phyloP scores from a whole-genome alignment of 768 basidiomycete genomes.

The Hygrophoropsis aurantiaca region DNA sequence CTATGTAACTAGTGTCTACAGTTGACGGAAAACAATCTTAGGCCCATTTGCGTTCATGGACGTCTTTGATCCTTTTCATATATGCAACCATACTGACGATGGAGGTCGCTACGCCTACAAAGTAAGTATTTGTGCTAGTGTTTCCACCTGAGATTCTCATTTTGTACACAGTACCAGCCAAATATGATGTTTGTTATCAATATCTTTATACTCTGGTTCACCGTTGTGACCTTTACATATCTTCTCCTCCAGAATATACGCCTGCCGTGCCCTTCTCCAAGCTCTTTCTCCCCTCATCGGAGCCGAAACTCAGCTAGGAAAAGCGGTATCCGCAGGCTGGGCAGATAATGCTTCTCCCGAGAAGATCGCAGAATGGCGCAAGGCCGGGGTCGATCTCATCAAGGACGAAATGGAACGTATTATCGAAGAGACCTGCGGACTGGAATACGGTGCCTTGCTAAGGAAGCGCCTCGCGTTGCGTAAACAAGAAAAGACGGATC shows the following conservation, averaged over 20 bases:
- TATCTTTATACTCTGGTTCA: background rate
- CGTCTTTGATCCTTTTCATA: constrained; percentile 77
- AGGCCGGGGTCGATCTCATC: constrained; percentile 50
- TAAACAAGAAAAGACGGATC: constrained; percentile 55
- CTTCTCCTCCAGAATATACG: constrained; percentile 59
- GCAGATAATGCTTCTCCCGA: constrained; percentile 51
- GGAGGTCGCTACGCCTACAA: constrained; percentile 76
- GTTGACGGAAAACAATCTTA: constrained; percentile 20
- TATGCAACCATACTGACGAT: constrained; percentile 89
- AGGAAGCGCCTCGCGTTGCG: constrained; percentile 81
- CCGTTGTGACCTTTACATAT: constrained; percentile 1
- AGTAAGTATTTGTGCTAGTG: constrained; percentile 31
- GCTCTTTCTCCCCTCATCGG: constrained; percentile 86
- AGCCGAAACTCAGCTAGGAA: constrained; percentile 61
- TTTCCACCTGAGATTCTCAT: too few species aligned
- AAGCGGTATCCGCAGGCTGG: constrained; percentile 59
- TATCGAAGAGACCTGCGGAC: constrained; percentile 55
- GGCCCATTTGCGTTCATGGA: constrained; percentile 97
- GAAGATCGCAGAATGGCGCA: constrained; percentile 60
- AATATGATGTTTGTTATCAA: constrained; percentile 64
- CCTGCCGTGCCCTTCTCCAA: constrained; percentile 72
- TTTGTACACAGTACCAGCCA: constrained; percentile 56
- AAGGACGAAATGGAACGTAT: constrained; percentile 62
- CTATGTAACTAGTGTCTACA: too few species aligned
- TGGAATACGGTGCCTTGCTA: constrained; percentile 70